These are phyloP conservation scores for Penicillium odoratum DNA, from an alignment of 495 filamentous ascomycete species.

Conservation along the genomic window DNA sequence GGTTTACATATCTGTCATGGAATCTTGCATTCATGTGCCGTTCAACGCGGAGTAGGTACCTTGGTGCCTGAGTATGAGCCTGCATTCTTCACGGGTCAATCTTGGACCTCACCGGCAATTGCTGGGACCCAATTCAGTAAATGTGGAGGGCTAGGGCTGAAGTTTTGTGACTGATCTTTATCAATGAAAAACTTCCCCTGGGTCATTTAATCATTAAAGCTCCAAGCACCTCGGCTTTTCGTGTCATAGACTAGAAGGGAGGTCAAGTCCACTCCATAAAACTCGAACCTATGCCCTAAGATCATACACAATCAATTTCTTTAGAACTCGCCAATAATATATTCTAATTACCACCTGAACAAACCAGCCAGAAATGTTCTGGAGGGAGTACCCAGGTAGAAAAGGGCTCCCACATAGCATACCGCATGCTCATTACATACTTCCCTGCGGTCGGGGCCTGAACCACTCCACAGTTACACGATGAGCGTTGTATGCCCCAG, in stretches of 20 bases:
- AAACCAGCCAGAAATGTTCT: not conserved
- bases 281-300: too few species aligned
- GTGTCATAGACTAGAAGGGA: too few species aligned
- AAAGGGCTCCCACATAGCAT: slow-evolving; percentile 11
- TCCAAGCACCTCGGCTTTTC: too few species aligned
- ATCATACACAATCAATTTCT: not conserved
- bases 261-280: too few species aligned
- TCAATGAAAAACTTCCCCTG: not conserved
- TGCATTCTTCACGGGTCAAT: slow-evolving; percentile 16
- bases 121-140: not conserved
- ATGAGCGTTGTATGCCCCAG: slow-evolving; percentile 6
- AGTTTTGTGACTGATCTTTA: not conserved
- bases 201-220: too few species aligned
- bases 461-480: slow-evolving; percentile 17
- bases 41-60: not conserved
- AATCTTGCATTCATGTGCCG: not conserved
- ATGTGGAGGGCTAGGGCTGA: slow-evolving; percentile 10
- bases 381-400: not conserved
- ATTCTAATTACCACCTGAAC: not conserved
- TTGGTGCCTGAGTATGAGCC: slow-evolving; percentile 1
- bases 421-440: slow-evolving; percentile 15
- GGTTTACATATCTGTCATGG: not conserved
- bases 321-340: not conserved
- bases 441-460: slow-evolving; percentile 10
- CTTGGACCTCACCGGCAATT: not conserved